A percentile compares a stretch with the other conserved stretches of the same genome.
Evolutionary conservation across 1,139 yeast species (phyloP).

Genomic region (Geotrichum bryndzae): DNA sequence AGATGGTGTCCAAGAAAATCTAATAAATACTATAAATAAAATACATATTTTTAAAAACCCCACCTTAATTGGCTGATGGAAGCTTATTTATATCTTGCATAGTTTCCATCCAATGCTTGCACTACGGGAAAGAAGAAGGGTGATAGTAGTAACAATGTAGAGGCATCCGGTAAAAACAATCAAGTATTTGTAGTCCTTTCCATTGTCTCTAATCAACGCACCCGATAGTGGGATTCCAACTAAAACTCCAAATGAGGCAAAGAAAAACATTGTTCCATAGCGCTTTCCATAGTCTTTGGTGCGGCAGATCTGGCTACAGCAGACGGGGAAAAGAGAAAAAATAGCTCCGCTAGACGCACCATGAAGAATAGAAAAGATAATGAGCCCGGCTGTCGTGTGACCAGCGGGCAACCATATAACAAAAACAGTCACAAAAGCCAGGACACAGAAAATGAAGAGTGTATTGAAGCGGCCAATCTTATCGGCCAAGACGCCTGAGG

Average conservation of each 20-base stretch:
- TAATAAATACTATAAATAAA: no score
- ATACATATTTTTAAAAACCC: no score
- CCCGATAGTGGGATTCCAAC: conserved; percentile 49
- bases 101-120: conserved; percentile 12
- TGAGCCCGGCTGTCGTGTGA: conserved; percentile 32
- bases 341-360: conserved; percentile 52
- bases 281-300: conserved; percentile 47
- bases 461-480: conserved; percentile 55
- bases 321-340: conserved; percentile 45
- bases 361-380: conserved; percentile 44
- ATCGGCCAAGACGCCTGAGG: conserved; percentile 52
- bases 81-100: conserved; percentile 9
- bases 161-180: conserved; percentile 14
- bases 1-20: no score
- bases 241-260: conserved; percentile 43
- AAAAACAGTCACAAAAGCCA: conserved; percentile 31
- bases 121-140: conserved; percentile 12
- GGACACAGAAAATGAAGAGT: conserved; percentile 30
- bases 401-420: conserved; percentile 55
- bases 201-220: conserved; percentile 39
- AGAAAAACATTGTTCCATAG: conserved; percentile 44
- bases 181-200: conserved; percentile 26
- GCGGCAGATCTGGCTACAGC: conserved; percentile 45
- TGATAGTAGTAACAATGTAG: conserved; percentile 7
- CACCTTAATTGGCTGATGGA: no score